phyloP scores from a whole-genome alignment of 805 yeast genomes.

The Lachancea fermentati region DNA sequence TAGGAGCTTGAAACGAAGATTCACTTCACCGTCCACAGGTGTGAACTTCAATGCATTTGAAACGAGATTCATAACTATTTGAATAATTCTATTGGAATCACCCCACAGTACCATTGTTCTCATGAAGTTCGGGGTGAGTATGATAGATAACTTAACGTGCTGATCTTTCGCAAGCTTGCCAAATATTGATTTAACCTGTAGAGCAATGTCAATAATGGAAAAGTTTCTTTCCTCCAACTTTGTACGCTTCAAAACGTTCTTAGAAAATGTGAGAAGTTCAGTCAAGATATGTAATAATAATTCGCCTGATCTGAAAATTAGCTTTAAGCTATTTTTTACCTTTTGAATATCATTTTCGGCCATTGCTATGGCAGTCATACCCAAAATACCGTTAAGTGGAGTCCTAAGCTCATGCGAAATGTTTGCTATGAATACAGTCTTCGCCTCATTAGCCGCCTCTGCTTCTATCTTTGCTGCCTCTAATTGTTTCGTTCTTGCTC shows the following conservation, averaged over 20 bases:
- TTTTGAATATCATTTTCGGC: conserved; percentile 68
- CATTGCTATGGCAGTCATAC: conserved; percentile 92
- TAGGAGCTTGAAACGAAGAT: conserved; percentile 52
- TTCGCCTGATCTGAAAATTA: conserved; percentile 90
- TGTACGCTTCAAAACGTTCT: conserved; percentile 75
- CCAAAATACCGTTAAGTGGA: conserved; percentile 91
- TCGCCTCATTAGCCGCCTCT: conserved; percentile 94
- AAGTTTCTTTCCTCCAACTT: conserved; percentile 80
- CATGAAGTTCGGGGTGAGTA: conserved; percentile 53
- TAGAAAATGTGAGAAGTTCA: conserved; percentile 86
- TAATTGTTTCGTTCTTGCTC: conserved; percentile 77
- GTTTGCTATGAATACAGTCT: conserved; percentile 87
- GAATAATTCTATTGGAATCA: conserved; percentile 85
- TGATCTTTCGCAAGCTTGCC: conserved; percentile 74
- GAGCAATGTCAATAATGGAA: conserved; percentile 69
- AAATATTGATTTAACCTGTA: conserved; percentile 83
- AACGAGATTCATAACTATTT: conserved; percentile 87
- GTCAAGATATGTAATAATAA: conserved; percentile 81
- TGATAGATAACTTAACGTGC: conserved; percentile 60
- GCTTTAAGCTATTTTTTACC: conserved; percentile 68
- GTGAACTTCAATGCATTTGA: conserved; percentile 90
- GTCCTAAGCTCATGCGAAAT: conserved; percentile 93
- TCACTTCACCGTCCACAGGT: conserved; percentile 79
- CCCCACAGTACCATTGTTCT: conserved; percentile 70
- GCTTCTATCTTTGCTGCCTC: conserved; percentile 87